These are phyloP conservation scores for Candida albicans DNA, from an alignment of 1,139 yeast species.

Conservation along the genomic window DNA sequence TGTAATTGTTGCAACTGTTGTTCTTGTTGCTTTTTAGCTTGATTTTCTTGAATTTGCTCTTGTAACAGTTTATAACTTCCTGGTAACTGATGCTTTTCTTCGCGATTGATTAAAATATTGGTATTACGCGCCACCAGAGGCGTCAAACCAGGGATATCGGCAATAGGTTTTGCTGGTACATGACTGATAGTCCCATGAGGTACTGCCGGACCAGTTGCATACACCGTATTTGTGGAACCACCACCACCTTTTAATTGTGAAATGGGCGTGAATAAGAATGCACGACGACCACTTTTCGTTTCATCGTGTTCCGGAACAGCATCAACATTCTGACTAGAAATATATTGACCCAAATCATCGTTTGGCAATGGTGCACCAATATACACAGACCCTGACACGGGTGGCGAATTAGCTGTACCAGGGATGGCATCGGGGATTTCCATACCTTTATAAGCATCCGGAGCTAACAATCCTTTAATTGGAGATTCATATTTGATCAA, in stretches of 20 bases:
- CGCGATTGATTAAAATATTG: conserved; percentile 1
- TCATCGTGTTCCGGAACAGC: conserved; percentile 65
- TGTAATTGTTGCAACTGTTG: conserved; percentile 19
- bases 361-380: conserved; percentile 69
- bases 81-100: conserved; percentile 17
- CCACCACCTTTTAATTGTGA: conserved; percentile 46
- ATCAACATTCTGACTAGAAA: conserved; percentile 48
- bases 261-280: conserved; percentile 47
- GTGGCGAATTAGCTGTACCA: conserved; percentile 79
- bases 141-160: not conserved
- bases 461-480: conserved; percentile 69
- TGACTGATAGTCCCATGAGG: conserved; percentile 18
- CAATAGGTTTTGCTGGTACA: conserved; percentile 13
- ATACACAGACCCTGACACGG: conserved; percentile 87
- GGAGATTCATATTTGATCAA: conserved; percentile 82
- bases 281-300: conserved; percentile 35
- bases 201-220: conserved; percentile 20
- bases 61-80: conserved; percentile 18
- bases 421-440: conserved; percentile 81
- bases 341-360: conserved; percentile 78
- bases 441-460: conserved; percentile 69
- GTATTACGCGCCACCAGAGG: not conserved
- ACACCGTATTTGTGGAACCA: conserved; percentile 28
- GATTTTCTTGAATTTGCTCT: conserved; percentile 17
- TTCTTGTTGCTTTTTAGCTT: conserved; percentile 21